phyloP scores from a whole-genome alignment of 2,329 filamentous ascomycete genomes.

The Paecilomyces variotii region DNA sequence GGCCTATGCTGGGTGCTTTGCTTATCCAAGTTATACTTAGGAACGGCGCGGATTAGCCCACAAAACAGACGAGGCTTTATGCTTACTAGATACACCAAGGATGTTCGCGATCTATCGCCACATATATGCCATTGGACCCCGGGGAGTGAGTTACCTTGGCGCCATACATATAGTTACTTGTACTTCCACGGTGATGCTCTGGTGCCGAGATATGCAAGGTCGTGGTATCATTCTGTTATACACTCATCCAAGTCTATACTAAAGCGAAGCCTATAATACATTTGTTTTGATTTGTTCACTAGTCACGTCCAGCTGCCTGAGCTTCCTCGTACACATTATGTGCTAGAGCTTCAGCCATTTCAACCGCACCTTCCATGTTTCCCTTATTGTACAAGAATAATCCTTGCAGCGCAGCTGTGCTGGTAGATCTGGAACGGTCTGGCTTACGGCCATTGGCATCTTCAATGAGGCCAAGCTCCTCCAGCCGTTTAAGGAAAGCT shows the following conservation, averaged over 20 bases:
- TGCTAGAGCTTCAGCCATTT: conserved; percentile 54
- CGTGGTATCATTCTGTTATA: neutral
- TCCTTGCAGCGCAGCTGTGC: conserved; percentile 87
- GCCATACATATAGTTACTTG: neutral
- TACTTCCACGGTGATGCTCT: neutral
- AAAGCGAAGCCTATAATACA: neutral
- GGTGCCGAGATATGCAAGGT: neutral
- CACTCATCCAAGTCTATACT: neutral
- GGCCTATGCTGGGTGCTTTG: neutral
- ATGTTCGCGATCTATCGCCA: neutral
- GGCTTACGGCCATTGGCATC: conserved; percentile 43
- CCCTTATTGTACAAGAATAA: conserved; percentile 94
- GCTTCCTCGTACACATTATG: conserved; percentile 24
- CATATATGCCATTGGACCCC: neutral
- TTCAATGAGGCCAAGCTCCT: conserved; percentile 62
- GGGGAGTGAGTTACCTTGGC: neutral
- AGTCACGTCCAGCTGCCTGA: neutral
- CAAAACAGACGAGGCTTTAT: neutral
- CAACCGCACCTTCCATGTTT: conserved; percentile 77
- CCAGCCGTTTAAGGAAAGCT: conserved; percentile 63
- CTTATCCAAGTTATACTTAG: neutral
- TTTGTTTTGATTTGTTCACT: conserved; percentile 8
- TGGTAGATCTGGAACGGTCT: conserved; percentile 51
- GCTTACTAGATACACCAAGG: neutral
- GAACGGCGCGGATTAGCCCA: neutral